Conservation (phyloP, 768 basidiomycete species). For the Boletellus ananiceps region DNA sequence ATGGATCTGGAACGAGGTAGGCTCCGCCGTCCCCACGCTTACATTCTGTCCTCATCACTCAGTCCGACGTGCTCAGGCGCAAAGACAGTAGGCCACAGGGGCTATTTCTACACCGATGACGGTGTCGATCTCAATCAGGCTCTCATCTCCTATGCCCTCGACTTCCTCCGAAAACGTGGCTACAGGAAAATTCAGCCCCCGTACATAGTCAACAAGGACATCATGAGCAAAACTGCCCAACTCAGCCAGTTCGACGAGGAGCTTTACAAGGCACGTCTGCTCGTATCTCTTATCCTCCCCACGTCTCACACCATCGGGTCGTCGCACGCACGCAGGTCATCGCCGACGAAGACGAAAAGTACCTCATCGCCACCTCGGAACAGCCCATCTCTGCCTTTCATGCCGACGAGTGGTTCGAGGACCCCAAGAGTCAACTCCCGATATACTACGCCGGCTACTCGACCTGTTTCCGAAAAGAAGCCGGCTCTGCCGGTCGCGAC, state of each 20-base stretch:
- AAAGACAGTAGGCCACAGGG: conserved; percentile 93
- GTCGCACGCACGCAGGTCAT: conserved; percentile 52
- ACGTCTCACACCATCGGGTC: neutral
- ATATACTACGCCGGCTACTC: conserved; percentile 84
- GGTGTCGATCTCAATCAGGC: conserved; percentile 98
- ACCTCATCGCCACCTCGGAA: conserved; percentile 97
- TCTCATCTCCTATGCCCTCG: conserved; percentile 88
- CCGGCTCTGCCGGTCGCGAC: conserved; percentile 93
- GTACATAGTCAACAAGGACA: conserved; percentile 97
- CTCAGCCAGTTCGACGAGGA: conserved; percentile 98
- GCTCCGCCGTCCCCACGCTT: neutral
- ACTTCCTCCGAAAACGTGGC: conserved; percentile 76
- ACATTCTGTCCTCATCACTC: conserved; percentile 3
- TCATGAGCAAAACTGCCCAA: conserved; percentile 97
- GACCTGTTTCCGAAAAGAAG: conserved; percentile 99
- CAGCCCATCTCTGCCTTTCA: conserved; percentile 97
- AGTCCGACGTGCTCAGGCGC: conserved; percentile 49
- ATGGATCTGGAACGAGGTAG: conserved; percentile 94
- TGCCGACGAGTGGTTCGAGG: conserved; percentile 96
- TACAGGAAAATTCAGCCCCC: conserved; percentile 97
- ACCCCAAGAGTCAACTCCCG: conserved; percentile 88
- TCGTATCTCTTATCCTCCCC: neutral
- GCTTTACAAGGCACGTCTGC: conserved; percentile 74
- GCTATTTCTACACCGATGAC: conserved; percentile 93
- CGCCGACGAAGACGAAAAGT: conserved; percentile 91